Conservation (phyloP, 768 basidiomycete genomes). For the Albatrellus ellisii region DNA sequence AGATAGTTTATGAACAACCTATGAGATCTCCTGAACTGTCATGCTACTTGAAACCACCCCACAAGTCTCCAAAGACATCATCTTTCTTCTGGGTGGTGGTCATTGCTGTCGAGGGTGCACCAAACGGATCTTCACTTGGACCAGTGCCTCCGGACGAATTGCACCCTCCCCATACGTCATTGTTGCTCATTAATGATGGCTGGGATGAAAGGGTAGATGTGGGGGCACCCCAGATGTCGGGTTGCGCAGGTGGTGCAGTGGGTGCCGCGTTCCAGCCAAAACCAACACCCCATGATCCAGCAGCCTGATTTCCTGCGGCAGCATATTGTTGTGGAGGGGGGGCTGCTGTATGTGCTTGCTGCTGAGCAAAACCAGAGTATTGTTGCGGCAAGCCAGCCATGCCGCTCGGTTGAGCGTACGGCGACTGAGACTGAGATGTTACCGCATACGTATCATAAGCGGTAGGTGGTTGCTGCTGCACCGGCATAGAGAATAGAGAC, state of each 20-base stretch:
- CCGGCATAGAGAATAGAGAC: constrained; percentile 54
- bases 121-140: constrained; percentile 22
- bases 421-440: constrained; percentile 17
- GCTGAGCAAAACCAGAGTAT: constrained; percentile 2
- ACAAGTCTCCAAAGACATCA: constrained; percentile 72
- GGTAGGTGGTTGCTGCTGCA: constrained; percentile 18
- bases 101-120: constrained; percentile 20
- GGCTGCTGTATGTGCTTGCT: constrained; percentile 3
- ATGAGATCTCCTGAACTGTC: not conserved
- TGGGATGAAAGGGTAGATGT: constrained; percentile 18
- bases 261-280: constrained; percentile 43
- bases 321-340: constrained; percentile 8
- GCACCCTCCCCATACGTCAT: constrained; percentile 45
- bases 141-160: constrained; percentile 16
- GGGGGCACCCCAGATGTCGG: constrained; percentile 24
- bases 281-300: constrained; percentile 51
- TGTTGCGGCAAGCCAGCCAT: no score
- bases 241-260: constrained; percentile 17
- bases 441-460: not conserved
- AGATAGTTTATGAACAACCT: not conserved
- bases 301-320: constrained; percentile 32
- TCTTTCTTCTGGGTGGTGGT: constrained; percentile 41
- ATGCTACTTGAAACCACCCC: constrained; percentile 78
- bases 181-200: constrained; percentile 26
- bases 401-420: constrained; percentile 13